Conservation (phyloP, 2,329 filamentous ascomycete genomes). For the Colletotrichum sp. region DNA sequence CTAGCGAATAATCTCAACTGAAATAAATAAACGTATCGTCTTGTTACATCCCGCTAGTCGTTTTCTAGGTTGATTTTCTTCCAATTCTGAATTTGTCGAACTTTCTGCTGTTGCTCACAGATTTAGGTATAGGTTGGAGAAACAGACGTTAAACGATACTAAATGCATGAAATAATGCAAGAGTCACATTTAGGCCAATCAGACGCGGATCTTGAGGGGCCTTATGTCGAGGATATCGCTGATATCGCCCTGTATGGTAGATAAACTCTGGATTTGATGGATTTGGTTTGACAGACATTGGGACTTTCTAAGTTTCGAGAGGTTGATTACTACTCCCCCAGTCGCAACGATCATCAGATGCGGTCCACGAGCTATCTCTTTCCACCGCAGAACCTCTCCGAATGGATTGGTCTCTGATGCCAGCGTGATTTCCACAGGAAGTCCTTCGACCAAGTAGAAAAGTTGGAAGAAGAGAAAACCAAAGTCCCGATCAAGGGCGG, state of each 20-base stretch:
- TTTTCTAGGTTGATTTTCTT: neutral
- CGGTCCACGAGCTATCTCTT: neutral
- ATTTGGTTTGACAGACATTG: too few relatives aligned
- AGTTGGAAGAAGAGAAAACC: fast-evolving
- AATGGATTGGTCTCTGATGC: neutral
- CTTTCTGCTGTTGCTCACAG: neutral
- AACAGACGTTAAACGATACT: fast-evolving
- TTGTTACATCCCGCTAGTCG: neutral
- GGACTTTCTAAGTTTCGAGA: neutral
- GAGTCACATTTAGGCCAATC: neutral
- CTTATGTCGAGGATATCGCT: fast-evolving
- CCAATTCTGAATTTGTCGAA: neutral
- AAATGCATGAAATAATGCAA: neutral
- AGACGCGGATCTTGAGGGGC: neutral
- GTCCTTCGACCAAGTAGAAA: neutral
- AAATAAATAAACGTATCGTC: neutral
- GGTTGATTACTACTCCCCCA: neutral
- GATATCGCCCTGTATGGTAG: too few relatives aligned
- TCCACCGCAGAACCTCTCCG: neutral
- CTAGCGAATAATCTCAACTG: neutral
- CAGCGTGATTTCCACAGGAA: fast-evolving
- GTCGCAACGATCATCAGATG: neutral
- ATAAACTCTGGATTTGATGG: too few relatives aligned
- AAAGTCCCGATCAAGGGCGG: fast-evolving
- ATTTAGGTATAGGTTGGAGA: neutral